Evolutionary conservation across 164 flowering plant species (phyloP).

Genomic region (Warburgia ugandensis): DNA sequence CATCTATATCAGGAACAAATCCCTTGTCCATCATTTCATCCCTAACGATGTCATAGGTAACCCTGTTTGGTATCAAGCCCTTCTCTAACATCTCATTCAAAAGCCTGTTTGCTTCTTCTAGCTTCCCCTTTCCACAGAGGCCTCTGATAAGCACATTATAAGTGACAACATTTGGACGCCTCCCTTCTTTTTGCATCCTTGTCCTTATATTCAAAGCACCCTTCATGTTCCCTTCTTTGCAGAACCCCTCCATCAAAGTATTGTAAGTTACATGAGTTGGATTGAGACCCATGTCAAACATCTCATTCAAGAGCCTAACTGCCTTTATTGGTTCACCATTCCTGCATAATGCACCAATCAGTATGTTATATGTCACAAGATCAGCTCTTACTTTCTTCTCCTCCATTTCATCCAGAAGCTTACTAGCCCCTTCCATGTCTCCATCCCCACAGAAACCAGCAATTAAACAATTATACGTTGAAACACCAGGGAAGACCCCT

Average conservation of each 20-base stretch:
- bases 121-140: constrained; percentile 24
- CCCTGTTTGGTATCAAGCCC: constrained; percentile 25
- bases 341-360: constrained; percentile 25
- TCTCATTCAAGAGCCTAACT: constrained; percentile 21
- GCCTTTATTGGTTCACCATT: constrained; percentile 19
- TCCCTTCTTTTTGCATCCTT: constrained; percentile 27
- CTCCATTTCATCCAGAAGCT: constrained; percentile 25
- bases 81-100: constrained; percentile 32
- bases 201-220: constrained; percentile 19
- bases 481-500: constrained; percentile 10
- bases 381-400: constrained; percentile 23
- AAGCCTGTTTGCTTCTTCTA: constrained; percentile 26
- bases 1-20: constrained; percentile 25
- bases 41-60: constrained; percentile 24
- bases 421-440: constrained; percentile 17
- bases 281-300: constrained; percentile 18
- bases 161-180: constrained; percentile 23
- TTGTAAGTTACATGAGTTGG: constrained; percentile 28
- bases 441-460: constrained; percentile 20
- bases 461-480: constrained; percentile 26
- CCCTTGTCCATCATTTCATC: constrained; percentile 28
- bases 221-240: constrained; percentile 20
- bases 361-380: constrained; percentile 20
- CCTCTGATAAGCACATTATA: constrained; percentile 29
- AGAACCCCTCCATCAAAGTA: constrained; percentile 26